Conservation (phyloP, 495 filamentous ascomycete species). For the Trichoderma virens region DNA sequence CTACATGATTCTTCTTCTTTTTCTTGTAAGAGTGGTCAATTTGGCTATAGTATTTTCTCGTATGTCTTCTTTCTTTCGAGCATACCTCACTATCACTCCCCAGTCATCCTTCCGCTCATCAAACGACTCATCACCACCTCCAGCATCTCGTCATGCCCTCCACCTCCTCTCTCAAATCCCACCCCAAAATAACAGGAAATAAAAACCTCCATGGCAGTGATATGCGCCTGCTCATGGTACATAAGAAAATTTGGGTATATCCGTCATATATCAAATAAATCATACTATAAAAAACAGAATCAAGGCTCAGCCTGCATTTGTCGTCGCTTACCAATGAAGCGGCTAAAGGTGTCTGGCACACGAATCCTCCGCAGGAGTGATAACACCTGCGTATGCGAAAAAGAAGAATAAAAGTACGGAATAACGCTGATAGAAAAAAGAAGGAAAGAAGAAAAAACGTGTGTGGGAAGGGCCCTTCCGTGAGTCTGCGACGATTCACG, state of each 20-base stretch:
- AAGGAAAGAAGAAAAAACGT: background rate
- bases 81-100: background rate
- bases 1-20: background rate
- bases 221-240: background rate
- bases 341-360: constrained; percentile 1
- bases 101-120: background rate
- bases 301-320: constrained; percentile 5
- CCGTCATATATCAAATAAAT: constrained; percentile 6
- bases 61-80: background rate
- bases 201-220: background rate
- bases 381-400: constrained; percentile 3
- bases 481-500: background rate
- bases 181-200: background rate
- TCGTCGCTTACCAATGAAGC: constrained; percentile 2
- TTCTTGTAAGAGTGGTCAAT: background rate
- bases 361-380: constrained; percentile 9
- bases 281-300: background rate
- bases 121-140: too few species aligned
- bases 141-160: background rate
- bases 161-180: background rate
- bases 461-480: background rate
- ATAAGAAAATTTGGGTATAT: background rate
- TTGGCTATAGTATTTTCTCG: background rate
- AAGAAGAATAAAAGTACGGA: background rate
- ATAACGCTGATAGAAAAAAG: constrained; percentile 3